Evolutionary conservation across 805 yeast species (phyloP).

Genomic region (Schizosaccharomyces japonicus): DNA sequence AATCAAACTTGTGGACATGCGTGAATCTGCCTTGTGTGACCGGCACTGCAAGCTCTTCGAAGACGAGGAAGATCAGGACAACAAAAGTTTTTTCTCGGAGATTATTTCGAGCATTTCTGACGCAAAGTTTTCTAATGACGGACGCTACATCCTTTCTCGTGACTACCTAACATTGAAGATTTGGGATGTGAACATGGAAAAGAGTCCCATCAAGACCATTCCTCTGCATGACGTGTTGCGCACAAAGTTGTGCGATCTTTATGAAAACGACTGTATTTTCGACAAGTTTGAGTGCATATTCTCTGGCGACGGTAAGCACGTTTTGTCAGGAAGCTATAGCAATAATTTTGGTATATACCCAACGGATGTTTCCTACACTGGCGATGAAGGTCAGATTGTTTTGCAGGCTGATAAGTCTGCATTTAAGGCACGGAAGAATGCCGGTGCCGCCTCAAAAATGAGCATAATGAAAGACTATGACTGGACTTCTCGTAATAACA

Average conservation of each 20-base stretch:
- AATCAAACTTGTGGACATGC: conserved; percentile 86
- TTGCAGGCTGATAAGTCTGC: conserved; percentile 96
- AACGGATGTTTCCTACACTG: conserved; percentile 15
- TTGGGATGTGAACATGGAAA: conserved; percentile 96
- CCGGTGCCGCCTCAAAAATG: conserved; percentile 12
- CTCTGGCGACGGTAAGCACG: conserved; percentile 71
- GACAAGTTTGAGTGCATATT: conserved; percentile 94
- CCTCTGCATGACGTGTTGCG: conserved; percentile 88
- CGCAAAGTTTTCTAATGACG: conserved; percentile 75
- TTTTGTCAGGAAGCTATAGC: conserved; percentile 93
- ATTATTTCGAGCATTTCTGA: conserved; percentile 86
- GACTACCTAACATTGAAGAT: conserved; percentile 93
- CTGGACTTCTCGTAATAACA: conserved; percentile 9
- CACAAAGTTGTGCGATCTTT: conserved; percentile 83
- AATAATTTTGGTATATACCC: conserved; percentile 95
- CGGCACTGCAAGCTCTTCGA: conserved; percentile 54
- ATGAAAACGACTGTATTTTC: conserved; percentile 93
- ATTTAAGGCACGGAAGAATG: conserved; percentile 54
- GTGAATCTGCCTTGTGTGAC: conserved; percentile 85
- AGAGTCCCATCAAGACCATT: conserved; percentile 77
- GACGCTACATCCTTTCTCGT: conserved; percentile 84
- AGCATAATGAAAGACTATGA: conserved; percentile 12
- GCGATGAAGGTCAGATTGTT: conserved; percentile 38
- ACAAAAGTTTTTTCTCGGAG: conserved; percentile 90
- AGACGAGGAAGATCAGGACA: conserved; percentile 76